Percentiles rank a stretch among this genome's conserved stretches.
These are phyloP conservation scores for Trichoderma reesei DNA, from an alignment of 495 filamentous ascomycete species.

Conservation along the genomic window DNA sequence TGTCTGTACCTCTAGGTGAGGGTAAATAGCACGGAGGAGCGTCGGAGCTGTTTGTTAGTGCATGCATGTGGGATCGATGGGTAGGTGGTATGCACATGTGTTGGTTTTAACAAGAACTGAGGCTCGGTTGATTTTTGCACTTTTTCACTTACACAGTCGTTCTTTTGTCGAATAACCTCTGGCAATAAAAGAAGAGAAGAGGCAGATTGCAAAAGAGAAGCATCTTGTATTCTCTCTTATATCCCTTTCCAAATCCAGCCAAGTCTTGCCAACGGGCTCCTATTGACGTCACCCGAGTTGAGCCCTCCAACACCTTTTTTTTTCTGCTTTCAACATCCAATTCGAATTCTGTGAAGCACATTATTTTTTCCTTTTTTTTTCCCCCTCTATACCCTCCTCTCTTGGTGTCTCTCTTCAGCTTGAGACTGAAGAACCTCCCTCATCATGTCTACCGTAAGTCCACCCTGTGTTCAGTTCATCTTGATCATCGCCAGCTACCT, in stretches of 20 bases:
- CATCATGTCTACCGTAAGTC: conserved; percentile 4
- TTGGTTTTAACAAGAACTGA: no score
- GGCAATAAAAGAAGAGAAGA: no score
- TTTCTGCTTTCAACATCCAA: neutral
- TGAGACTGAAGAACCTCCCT: neutral
- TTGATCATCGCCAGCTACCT: neutral
- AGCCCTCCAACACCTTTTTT: neutral
- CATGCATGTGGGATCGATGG: no score
- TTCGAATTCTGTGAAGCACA: neutral
- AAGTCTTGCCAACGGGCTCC: neutral
- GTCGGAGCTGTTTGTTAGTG: no score
- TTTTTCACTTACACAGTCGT: no score
- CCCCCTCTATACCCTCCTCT: neutral
- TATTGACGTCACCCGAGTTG: neutral
- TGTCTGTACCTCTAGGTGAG: no score
- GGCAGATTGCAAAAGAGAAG: neutral
- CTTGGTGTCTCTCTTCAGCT: neutral
- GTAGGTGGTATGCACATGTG: no score
- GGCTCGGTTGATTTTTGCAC: no score
- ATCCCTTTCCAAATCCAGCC: neutral
- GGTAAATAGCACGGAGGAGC: no score
- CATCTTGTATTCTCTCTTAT: neutral
- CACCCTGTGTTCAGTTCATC: neutral
- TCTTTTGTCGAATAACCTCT: no score
- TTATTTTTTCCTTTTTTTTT: neutral